Evolutionary conservation across 2,329 filamentous ascomycete genomes (phyloP), one percentile per base, ranked within the genome.

Genomic region (Teratosphaeria epicoccoides): DNA sequence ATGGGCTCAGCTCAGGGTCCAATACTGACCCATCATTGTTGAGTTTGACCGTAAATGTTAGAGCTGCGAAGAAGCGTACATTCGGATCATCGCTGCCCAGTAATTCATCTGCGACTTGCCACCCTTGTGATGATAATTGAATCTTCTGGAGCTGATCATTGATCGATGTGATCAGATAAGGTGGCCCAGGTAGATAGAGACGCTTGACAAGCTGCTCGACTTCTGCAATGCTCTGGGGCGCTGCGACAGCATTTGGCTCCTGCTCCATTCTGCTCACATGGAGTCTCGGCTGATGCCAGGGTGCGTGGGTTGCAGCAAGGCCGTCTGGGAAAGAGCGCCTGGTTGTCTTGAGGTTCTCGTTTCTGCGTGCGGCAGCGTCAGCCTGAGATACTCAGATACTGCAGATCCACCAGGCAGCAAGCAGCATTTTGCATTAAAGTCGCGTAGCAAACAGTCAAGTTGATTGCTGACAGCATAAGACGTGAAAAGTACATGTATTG

Each of bases 41-140:
- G 53, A 97, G 80, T 71, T 97, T 98, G 61, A 97, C 82, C 48
- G 88, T 94, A 59, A 96, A 85, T 0, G 91, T 97, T 53, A 96
- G 76, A 25, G 90, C 91, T 12, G 88, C 93, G 66, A 95, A 95
- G 70, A 97, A 97, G 57, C 86, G 85, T 59, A 93, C 81, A 61
- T 90, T 84, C 55, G 85, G 79, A 59, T 87, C 82, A 22, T 79
- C 72, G 55, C 81, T 82, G 48, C 74, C 74, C 10, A 96, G 73
- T 12, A 97, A 75, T 49, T 81, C 80, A 63, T 91, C 83, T 20
- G 88, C 89, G 45, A 96, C 77, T 51, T 85, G 78, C 93, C 93
- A 98, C 50, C 89, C 91, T 62, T 87, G 77, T 1, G 83, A 76
- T 2, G 88, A 87, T 59, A 82, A 82, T 65, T 97, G 93, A 17